Evolutionary conservation across 1,284 basidiomycete species (phyloP), one percentile per base, ranked within the genome.

Genomic region (Abortiporus biennis): DNA sequence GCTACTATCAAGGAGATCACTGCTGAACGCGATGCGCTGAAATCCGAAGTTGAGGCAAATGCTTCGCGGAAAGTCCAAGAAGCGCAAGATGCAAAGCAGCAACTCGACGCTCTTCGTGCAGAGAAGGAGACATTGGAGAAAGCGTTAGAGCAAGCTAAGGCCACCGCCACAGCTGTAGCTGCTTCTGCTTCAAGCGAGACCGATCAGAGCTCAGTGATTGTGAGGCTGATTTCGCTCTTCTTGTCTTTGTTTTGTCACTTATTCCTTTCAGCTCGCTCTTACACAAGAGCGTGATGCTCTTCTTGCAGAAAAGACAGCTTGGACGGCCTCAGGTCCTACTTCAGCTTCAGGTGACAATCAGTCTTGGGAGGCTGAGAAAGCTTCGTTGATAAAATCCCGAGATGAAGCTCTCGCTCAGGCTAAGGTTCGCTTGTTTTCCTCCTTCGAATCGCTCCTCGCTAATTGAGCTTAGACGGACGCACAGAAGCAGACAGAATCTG

Each of bases 281-380:
- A 69, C 63, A 23, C 67, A 69, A 25, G 83, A 87, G 54, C 68
- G 76, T 23, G 81, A 85, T 49, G 66, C 63, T 38, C 59, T 86
- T 3, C 59, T 79, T 19, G 67, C 67, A 1, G 83, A 85, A 53
- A 85, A 78, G 54, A 69, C 71, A 32, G 16, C 13, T 20, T 34
- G 12, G 31, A 47, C 54, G 25, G 29, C 56, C 5, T 44, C 61
- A 9, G 31, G 48, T n/a, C 44, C 57, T 2, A 54, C 61, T 9
- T 53, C 62, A 3, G 52, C 62, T 16, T 45, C 57, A 2, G 49
- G 62, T 16, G 63, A 63, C 13, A 69, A 64, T 40, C 51, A 47
- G 9, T 57, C 62, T 31, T 76, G 75, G 71, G 79, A 83, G 44
- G 52, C 64, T 2, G 81, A 85, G 54, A 85, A 76, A 51, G 65